These are phyloP conservation scores for Nakaseomyces sp. DNA, from an alignment of 1,139 yeast genomes.

Conservation along the genomic window DNA sequence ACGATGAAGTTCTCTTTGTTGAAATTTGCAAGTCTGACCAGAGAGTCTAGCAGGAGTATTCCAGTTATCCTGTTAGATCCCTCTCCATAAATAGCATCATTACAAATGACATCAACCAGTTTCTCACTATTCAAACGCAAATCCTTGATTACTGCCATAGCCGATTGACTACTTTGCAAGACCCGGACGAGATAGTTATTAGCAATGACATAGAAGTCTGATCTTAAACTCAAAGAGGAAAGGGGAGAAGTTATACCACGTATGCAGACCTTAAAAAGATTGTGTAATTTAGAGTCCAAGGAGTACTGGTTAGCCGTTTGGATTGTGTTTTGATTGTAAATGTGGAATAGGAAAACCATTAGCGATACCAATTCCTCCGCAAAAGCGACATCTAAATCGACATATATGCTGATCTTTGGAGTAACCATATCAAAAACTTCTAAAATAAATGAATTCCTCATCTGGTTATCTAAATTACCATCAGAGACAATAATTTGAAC, in stretches of 20 bases:
- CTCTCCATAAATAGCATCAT: conserved; percentile 74
- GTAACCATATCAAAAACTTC: conserved; percentile 68
- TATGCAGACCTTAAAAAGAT: conserved; percentile 65
- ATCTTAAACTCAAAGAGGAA: conserved; percentile 58
- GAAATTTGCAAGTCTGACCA: conserved; percentile 50
- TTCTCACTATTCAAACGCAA: conserved; percentile 53
- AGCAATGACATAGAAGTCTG: conserved; percentile 69
- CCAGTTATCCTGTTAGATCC: conserved; percentile 75
- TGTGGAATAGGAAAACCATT: conserved; percentile 60
- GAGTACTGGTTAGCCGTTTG: conserved; percentile 33
- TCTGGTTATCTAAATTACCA: conserved; percentile 36
- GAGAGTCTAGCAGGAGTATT: conserved; percentile 58
- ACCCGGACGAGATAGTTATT: conserved; percentile 56
- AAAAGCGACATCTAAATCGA: conserved; percentile 55
- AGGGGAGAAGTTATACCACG: conserved; percentile 63
- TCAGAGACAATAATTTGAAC: conserved; percentile 67
- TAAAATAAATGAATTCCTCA: conserved; percentile 53
- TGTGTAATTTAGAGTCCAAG: conserved; percentile 43
- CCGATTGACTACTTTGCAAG: conserved; percentile 35
- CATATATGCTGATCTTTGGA: conserved; percentile 68
- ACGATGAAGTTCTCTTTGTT: conserved; percentile 49
- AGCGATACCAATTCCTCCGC: conserved; percentile 73
- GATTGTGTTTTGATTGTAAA: conserved; percentile 43
- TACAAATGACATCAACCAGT: conserved; percentile 56
- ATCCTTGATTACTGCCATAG: conserved; percentile 42